phyloP scores from a whole-genome alignment of 1,284 basidiomycete species.

The Cryptococcus deneoformans region DNA sequence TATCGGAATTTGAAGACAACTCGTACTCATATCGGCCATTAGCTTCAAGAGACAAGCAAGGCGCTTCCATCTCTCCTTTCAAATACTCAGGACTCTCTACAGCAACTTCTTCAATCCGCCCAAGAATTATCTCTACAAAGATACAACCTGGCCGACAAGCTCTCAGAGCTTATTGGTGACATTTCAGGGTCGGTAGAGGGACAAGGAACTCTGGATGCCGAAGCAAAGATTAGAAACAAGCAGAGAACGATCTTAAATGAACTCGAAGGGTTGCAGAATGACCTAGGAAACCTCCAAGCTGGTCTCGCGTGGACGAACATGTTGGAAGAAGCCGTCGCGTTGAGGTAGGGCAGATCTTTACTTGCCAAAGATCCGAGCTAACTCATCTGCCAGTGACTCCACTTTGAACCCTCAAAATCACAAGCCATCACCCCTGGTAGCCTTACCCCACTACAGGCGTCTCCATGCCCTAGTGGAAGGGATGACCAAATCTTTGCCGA shows the following conservation, averaged over 20 bases:
- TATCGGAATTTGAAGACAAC: neutral
- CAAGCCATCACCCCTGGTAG: constrained; percentile 49
- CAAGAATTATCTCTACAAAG: constrained; percentile 70
- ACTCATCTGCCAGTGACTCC: constrained; percentile 24
- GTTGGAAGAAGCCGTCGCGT: constrained; percentile 64
- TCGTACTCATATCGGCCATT: neutral
- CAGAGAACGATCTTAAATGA: constrained; percentile 46
- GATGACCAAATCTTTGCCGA: constrained; percentile 44
- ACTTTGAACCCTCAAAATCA: constrained; percentile 40
- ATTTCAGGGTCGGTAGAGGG: constrained; percentile 11
- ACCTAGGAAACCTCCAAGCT: constrained; percentile 68
- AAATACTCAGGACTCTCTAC: constrained; percentile 26
- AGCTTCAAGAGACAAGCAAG: constrained; percentile 28
- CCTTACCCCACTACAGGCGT: constrained; percentile 59
- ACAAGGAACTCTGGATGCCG: neutral
- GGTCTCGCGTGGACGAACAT: constrained; percentile 73
- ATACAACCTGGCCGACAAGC: constrained; percentile 55
- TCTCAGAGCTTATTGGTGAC: constrained; percentile 32
- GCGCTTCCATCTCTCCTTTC: constrained; percentile 31
- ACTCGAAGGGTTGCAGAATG: constrained; percentile 73
- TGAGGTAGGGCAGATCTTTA: constrained; percentile 61
- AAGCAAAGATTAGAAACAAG: constrained; percentile 7
- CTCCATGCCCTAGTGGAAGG: constrained; percentile 63
- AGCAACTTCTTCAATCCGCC: constrained; percentile 57
- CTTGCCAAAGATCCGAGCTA: neutral